Evolutionary conservation across 495 filamentous ascomycete genomes (phyloP).

Genomic region (Penicillium ochrochloron): DNA sequence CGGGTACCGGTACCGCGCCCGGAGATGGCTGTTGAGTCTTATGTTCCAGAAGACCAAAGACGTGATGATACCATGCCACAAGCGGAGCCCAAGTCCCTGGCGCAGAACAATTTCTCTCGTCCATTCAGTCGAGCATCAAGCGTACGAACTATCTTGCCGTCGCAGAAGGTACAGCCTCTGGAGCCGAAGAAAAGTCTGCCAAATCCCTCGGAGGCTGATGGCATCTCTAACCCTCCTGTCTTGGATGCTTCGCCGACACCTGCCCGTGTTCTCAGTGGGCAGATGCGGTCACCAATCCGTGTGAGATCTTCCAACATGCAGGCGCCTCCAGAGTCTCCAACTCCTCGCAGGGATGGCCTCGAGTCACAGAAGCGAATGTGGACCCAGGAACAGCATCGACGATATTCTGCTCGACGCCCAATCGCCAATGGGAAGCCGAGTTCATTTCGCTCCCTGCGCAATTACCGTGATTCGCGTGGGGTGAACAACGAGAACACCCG

Average conservation of each 20-base stretch:
- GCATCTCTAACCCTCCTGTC: background rate
- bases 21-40: background rate
- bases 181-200: background rate
- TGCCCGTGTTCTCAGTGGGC: background rate
- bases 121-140: constrained; percentile 44
- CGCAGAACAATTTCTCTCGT: constrained; percentile 44
- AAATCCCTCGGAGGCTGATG: background rate
- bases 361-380: constrained; percentile 30
- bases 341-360: constrained; percentile 29
- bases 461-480: constrained; percentile 27
- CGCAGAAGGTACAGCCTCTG: constrained; percentile 19
- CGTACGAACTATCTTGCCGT: constrained; percentile 33
- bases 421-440: constrained; percentile 29
- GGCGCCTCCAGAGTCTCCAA: constrained; percentile 37
- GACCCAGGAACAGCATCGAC: constrained; percentile 41
- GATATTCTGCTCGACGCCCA: constrained; percentile 40
- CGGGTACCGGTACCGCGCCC: constrained; percentile 10
- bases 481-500: constrained; percentile 41
- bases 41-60: background rate
- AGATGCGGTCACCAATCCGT: constrained; percentile 34
- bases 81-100: constrained; percentile 13
- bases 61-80: constrained; percentile 12
- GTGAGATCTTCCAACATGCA: constrained; percentile 29
- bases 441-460: constrained; percentile 39
- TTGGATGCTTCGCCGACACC: constrained; percentile 9